A percentile compares a stretch with the other conserved stretches of the same genome.
These are phyloP conservation scores for Hypericum perforatum DNA, from an alignment of 345 rosid species.

Conservation along the genomic window DNA sequence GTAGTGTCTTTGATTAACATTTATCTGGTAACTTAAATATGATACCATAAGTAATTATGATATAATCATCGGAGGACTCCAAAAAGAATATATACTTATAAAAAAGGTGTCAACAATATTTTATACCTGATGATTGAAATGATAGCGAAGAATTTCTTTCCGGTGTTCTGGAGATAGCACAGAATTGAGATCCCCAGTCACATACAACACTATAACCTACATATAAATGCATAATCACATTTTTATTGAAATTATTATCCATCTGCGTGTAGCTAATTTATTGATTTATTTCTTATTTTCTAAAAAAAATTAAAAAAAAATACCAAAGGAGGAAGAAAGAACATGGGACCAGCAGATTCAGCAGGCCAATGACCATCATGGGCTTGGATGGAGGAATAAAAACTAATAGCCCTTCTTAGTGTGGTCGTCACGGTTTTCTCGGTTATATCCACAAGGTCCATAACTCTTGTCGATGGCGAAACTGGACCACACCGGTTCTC, in stretches of 20 bases:
- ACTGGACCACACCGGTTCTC: not conserved
- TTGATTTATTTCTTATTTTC: too few species aligned
- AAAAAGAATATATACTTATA: too few species aligned
- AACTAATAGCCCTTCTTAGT: not conserved
- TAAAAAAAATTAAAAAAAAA: not conserved
- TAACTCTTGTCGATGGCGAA: not conserved
- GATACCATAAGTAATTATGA: too few species aligned
- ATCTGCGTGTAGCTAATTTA: not conserved
- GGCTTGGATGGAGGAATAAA: not conserved
- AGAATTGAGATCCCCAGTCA: slow-evolving; percentile 34
- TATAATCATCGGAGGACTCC: too few species aligned
- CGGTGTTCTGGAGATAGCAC: slow-evolving; percentile 30
- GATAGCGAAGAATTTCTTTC: slow-evolving; percentile 38
- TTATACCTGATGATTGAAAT: slow-evolving; percentile 37
- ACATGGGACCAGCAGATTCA: slow-evolving; percentile 2
- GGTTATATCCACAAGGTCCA: not conserved
- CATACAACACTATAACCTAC: slow-evolving; percentile 30
- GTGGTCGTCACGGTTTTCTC: not conserved
- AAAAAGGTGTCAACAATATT: too few species aligned
- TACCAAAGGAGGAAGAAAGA: slow-evolving; percentile 3
- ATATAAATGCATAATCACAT: slow-evolving; percentile 11
- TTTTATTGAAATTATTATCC: not conserved
- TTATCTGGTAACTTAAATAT: too few species aligned
- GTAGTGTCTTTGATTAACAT: too few species aligned
- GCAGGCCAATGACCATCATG: slow-evolving; percentile 4